Percentiles rank a stretch among this genome's conserved stretches.
These are phyloP conservation scores for Gossypium mustelinum DNA, from an alignment of 345 rosid species.

Conservation along the genomic window DNA sequence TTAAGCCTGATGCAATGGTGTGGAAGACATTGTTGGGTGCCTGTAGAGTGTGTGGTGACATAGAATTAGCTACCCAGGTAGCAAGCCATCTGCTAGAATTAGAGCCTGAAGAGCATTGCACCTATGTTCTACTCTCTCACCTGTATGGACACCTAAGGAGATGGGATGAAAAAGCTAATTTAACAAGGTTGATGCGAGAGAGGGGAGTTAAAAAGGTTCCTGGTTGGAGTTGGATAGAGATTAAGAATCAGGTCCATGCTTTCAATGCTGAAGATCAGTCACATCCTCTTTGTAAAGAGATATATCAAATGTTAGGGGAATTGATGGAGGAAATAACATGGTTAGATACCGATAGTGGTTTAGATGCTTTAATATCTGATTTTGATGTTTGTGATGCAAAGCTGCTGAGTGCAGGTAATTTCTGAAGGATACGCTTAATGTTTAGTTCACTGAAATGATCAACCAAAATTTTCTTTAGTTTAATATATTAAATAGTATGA, in stretches of 20 bases:
- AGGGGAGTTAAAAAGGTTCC: conserved; percentile 73
- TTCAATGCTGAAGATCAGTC: conserved; percentile 66
- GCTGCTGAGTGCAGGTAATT: neutral
- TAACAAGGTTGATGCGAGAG: conserved; percentile 68
- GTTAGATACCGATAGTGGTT: conserved; percentile 27
- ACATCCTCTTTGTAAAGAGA: conserved; percentile 41
- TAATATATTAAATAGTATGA: too few relatives aligned
- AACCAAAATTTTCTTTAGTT: too few relatives aligned
- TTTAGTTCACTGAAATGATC: too few relatives aligned
- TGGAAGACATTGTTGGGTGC: conserved; percentile 70
- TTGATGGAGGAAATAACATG: conserved; percentile 47
- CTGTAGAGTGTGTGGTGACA: conserved; percentile 61
- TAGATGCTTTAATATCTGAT: conserved; percentile 14
- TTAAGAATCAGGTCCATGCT: conserved; percentile 48
- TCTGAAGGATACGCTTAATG: neutral
- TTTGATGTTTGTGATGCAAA: neutral
- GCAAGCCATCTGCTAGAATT: conserved; percentile 52
- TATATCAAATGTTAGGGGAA: conserved; percentile 40
- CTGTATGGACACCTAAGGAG: conserved; percentile 56
- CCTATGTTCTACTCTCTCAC: conserved; percentile 55
- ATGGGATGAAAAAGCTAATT: conserved; percentile 61
- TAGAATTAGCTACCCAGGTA: conserved; percentile 59
- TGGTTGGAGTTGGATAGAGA: conserved; percentile 85
- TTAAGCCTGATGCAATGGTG: conserved; percentile 63
- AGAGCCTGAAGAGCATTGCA: conserved; percentile 74